These are phyloP conservation scores for Coccomyxa subellipsoidea DNA, from an alignment of 163 green algal genomes.

Conservation along the genomic window DNA sequence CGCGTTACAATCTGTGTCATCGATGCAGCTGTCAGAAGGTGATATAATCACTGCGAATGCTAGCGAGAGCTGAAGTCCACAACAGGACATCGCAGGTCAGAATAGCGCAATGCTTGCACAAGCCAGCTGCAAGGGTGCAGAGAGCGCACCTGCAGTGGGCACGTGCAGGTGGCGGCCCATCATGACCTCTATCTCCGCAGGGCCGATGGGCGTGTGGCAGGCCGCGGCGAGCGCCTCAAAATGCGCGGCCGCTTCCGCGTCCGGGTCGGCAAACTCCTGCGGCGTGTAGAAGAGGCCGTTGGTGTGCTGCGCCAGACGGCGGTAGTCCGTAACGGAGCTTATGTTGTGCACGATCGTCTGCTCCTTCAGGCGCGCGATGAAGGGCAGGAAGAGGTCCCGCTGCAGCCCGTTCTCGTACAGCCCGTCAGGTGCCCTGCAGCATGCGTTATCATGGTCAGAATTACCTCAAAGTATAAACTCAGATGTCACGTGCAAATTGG, in stretches of 20 bases:
- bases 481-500: neutral
- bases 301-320: conserved; percentile 67
- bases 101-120: too few relatives aligned
- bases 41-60: too few relatives aligned
- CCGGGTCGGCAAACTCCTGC: conserved; percentile 25
- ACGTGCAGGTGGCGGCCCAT: conserved; percentile 84
- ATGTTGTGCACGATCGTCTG: conserved; percentile 78
- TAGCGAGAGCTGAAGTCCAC: too few relatives aligned
- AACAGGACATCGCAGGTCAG: too few relatives aligned
- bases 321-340: conserved; percentile 79
- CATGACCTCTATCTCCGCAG: conserved; percentile 56
- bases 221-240: conserved; percentile 52
- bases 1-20: too few relatives aligned
- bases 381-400: conserved; percentile 93
- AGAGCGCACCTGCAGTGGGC: conserved; percentile 43
- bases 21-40: too few relatives aligned
- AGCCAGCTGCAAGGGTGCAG: neutral
- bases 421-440: conserved; percentile 57
- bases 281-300: conserved; percentile 72
- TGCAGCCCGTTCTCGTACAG: conserved; percentile 96
- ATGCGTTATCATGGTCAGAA: neutral
- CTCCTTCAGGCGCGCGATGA: conserved; percentile 84
- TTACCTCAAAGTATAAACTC: neutral
- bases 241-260: conserved; percentile 50
- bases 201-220: conserved; percentile 10